Percentiles rank a stretch among this genome's conserved stretches.
Evolutionary conservation across 148 eudicot species (phyloP).

Genomic region (Vaccinium vitisidaea): DNA sequence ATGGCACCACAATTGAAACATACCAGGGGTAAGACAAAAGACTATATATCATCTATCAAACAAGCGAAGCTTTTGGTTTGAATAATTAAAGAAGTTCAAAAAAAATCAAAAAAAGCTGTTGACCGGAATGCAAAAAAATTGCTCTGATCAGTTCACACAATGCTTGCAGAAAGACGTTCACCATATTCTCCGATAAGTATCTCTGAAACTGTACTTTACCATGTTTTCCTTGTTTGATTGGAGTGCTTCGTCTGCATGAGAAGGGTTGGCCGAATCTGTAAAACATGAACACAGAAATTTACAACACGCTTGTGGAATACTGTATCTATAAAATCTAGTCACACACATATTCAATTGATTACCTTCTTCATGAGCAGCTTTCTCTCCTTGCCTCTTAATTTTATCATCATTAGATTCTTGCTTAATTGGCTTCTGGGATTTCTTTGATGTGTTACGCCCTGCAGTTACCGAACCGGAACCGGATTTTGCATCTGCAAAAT

Average conservation of each 20-base stretch:
- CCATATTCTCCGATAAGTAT: neutral
- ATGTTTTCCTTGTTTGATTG: conserved; percentile 83
- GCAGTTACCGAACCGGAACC: conserved; percentile 31
- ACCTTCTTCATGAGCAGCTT: conserved; percentile 41
- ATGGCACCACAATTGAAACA: neutral
- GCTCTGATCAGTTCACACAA: neutral
- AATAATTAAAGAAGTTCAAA: neutral
- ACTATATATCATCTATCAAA: neutral
- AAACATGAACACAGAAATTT: neutral
- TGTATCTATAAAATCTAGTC: neutral
- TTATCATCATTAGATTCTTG: conserved; percentile 34
- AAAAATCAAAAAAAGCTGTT: neutral
- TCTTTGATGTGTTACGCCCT: conserved; percentile 39
- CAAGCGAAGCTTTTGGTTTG: neutral
- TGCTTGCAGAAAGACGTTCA: neutral
- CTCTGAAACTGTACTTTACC: conserved; percentile 39
- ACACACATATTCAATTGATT: neutral
- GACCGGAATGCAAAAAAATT: neutral
- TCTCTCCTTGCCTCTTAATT: conserved; percentile 39
- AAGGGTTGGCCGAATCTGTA: conserved; percentile 32
- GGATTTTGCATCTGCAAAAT: conserved; percentile 26
- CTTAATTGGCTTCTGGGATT: conserved; percentile 42
- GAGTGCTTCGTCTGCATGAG: conserved; percentile 28
- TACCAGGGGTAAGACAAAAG: neutral
- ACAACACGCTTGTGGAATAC: neutral